Evolutionary conservation across 345 rosid species (phyloP).

Genomic region (Citrus mangshanensis): DNA sequence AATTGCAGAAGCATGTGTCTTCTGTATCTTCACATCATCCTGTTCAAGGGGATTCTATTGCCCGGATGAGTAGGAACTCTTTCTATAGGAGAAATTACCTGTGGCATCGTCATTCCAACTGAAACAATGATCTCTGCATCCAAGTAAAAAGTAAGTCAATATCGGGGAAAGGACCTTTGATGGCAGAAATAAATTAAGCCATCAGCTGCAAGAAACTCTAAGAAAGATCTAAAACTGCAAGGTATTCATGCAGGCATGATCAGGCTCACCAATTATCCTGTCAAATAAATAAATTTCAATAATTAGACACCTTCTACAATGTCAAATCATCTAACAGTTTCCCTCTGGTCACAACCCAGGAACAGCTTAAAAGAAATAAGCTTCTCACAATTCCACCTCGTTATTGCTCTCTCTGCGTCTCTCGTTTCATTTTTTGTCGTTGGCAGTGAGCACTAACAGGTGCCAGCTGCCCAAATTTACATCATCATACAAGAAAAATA

Average conservation of each 20-base stretch:
- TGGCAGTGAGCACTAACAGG: not conserved
- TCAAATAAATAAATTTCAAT: not conserved
- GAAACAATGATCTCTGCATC: constrained; percentile 80
- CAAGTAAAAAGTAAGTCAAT: not conserved
- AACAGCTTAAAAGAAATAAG: not conserved
- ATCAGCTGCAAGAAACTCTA: not conserved
- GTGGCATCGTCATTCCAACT: constrained; percentile 91
- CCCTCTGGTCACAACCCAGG: not conserved
- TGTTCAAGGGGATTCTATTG: constrained; percentile 52
- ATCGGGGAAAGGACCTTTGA: not conserved
- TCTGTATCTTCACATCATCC: constrained; percentile 36
- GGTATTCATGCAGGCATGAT: not conserved
- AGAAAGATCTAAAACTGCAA: not conserved
- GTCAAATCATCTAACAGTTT: not conserved
- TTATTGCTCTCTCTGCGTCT: not conserved
- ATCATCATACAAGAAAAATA: not conserved
- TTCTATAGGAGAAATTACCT: constrained; percentile 56
- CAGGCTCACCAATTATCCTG: not conserved
- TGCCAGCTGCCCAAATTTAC: not conserved
- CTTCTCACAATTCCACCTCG: not conserved
- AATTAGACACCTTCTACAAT: not conserved
- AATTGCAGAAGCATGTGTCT: not conserved
- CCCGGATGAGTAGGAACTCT: constrained; percentile 45
- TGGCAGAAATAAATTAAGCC: not conserved
- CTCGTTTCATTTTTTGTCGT: too few species aligned